Evolutionary conservation across 257 asterid genomes (phyloP).

Genomic region (Lantana camara): DNA sequence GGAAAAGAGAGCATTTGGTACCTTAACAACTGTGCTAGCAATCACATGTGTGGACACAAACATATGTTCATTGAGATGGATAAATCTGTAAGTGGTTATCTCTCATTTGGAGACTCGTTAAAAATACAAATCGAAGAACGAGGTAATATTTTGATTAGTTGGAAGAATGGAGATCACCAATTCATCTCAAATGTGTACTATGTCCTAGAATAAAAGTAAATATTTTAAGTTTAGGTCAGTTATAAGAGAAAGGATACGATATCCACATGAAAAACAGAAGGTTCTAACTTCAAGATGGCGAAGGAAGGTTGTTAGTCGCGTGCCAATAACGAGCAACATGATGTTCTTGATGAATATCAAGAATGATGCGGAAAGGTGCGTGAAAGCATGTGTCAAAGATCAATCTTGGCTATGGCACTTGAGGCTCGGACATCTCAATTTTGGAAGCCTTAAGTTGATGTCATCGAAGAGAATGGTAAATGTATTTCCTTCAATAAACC

Average conservation of each 20-base stretch:
- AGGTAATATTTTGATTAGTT: not conserved
- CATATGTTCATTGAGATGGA: not conserved
- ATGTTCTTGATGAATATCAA: not conserved
- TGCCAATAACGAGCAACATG: too few relatives aligned
- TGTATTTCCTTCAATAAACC: too few relatives aligned
- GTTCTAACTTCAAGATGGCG: not conserved
- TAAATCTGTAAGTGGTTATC: not conserved
- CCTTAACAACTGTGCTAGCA: not conserved
- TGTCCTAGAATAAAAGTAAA: constrained; percentile 17
- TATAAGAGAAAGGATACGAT: constrained; percentile 13
- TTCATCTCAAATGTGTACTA: too few relatives aligned
- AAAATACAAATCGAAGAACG: not conserved
- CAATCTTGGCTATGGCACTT: too few relatives aligned
- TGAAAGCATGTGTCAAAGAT: too few relatives aligned
- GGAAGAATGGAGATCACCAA: not conserved
- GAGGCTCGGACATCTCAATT: too few relatives aligned
- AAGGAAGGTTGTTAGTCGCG: not conserved
- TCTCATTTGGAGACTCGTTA: not conserved
- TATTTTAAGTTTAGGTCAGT: constrained; percentile 20
- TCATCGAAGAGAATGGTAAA: too few relatives aligned
- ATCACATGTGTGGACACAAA: not conserved
- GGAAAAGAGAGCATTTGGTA: too few relatives aligned
- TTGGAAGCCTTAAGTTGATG: too few relatives aligned
- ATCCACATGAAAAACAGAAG: not conserved
- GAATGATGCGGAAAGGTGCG: too few relatives aligned